Conservation (phyloP, 495 filamentous ascomycete species). For the Penicillium diatomitis region DNA sequence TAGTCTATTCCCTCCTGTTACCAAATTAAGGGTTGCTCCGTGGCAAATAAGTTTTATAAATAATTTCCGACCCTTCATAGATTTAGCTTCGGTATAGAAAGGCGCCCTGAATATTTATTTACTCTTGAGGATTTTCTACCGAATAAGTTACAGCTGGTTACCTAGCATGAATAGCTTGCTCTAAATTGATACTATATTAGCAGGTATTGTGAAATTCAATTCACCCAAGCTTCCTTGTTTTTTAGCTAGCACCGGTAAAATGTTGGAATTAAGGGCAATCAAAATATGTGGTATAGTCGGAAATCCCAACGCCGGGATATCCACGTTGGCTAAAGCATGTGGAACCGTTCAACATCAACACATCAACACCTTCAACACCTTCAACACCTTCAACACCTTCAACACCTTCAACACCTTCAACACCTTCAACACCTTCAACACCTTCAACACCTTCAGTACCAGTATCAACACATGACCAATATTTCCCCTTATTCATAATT, state of each 20-base stretch:
- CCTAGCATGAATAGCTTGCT: too few species aligned
- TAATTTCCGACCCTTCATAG: not conserved
- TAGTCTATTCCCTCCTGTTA: not conserved
- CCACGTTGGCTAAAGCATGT: not conserved
- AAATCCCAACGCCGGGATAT: not conserved
- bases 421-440: not conserved
- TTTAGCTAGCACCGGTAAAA: not conserved
- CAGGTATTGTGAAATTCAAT: not conserved
- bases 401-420: not conserved
- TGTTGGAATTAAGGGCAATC: not conserved
- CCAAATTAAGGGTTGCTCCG: not conserved
- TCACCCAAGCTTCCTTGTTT: not conserved
- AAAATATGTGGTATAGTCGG: not conserved
- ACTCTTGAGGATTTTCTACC: constrained; percentile 1
- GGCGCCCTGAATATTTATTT: too few species aligned
- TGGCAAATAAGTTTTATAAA: not conserved
- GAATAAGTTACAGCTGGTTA: too few species aligned
- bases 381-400: not conserved
- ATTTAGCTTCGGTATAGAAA: not conserved
- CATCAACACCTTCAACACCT: not conserved
- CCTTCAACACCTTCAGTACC: not conserved
- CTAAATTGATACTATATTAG: not conserved
- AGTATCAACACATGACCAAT: not conserved
- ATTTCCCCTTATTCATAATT: not conserved
- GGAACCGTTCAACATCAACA: not conserved